These are phyloP conservation scores for Rhodotorula babjevae DNA, from an alignment of 768 basidiomycete genomes.

Conservation along the genomic window DNA sequence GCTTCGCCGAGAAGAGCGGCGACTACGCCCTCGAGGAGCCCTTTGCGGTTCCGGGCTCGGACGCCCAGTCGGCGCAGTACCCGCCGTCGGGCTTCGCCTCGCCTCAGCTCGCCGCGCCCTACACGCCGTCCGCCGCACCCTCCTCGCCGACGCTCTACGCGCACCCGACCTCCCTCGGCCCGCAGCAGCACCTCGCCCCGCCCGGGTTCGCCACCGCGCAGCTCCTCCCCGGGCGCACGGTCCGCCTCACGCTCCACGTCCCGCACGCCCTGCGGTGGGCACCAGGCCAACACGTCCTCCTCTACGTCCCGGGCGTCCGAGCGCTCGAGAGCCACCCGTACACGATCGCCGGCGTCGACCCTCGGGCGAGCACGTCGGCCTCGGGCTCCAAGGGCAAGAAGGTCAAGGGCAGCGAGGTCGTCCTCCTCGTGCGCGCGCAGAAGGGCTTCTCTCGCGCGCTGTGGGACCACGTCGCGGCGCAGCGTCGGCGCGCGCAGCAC, in stretches of 20 bases:
- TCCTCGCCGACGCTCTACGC: neutral
- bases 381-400: constrained; percentile 1
- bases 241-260: constrained; percentile 63
- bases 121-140: neutral
- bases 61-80: neutral
- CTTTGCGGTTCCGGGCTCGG: neutral
- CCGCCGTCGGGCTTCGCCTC: constrained; percentile 10
- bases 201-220: constrained; percentile 65
- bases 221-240: constrained; percentile 63
- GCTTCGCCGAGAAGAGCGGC: neutral
- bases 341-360: constrained; percentile 60
- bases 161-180: neutral
- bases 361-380: constrained; percentile 16
- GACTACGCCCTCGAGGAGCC: neutral
- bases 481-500: constrained; percentile 44
- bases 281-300: constrained; percentile 72
- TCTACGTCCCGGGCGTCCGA: constrained; percentile 63
- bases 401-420: constrained; percentile 55
- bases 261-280: constrained; percentile 61
- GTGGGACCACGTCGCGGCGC: constrained; percentile 56
- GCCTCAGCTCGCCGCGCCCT: neutral
- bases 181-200: constrained; percentile 50
- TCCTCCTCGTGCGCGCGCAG: constrained; percentile 65
- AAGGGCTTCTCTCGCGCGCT: constrained; percentile 65
- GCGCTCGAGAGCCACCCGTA: constrained; percentile 66